A percentile compares a stretch with the other conserved stretches of the same genome.
phyloP scores from a whole-genome alignment of 2,329 filamentous ascomycete species.

The Zasmidium angulare region DNA sequence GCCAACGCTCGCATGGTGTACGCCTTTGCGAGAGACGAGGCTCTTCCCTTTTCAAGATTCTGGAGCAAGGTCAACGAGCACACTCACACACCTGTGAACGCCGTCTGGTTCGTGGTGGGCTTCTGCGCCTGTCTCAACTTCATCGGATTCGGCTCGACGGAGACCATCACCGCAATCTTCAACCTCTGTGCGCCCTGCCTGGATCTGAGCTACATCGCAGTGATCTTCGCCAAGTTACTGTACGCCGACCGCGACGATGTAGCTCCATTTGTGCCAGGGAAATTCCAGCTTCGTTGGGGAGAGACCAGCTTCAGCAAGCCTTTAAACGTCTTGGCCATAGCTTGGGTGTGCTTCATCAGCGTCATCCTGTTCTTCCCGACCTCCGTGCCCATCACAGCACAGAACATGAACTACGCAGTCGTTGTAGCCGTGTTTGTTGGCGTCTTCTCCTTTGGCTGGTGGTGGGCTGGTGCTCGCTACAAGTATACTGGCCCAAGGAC shows the following conservation, averaged over 20 bases:
- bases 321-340: slow-evolving; percentile 50
- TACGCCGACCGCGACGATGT: background rate
- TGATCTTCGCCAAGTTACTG: slow-evolving; percentile 52
- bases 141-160: slow-evolving; percentile 52
- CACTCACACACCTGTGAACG: slow-evolving; percentile 61
- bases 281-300: slow-evolving; percentile 25
- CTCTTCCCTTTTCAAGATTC: slow-evolving; percentile 37
- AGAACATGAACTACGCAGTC: slow-evolving; percentile 52
- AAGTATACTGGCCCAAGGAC: slow-evolving; percentile 61
- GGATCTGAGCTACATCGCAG: slow-evolving; percentile 58
- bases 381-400: slow-evolving; percentile 42
- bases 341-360: slow-evolving; percentile 64
- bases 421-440: slow-evolving; percentile 52
- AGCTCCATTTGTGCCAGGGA: slow-evolving; percentile 52
- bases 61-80: slow-evolving; percentile 47
- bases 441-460: slow-evolving; percentile 46
- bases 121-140: slow-evolving; percentile 55
- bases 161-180: slow-evolving; percentile 53
- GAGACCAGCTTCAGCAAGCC: slow-evolving; percentile 58
- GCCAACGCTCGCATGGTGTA: slow-evolving; percentile 52
- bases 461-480: slow-evolving; percentile 42
- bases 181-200: slow-evolving; percentile 49
- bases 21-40: slow-evolving; percentile 43
- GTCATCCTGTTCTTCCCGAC: slow-evolving; percentile 57
- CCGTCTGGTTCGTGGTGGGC: slow-evolving; percentile 63